Evolutionary conservation across 2,329 filamentous ascomycete genomes (phyloP), one percentile per base, ranked within the genome.

Genomic region (Colletotrichum noveboracense): DNA sequence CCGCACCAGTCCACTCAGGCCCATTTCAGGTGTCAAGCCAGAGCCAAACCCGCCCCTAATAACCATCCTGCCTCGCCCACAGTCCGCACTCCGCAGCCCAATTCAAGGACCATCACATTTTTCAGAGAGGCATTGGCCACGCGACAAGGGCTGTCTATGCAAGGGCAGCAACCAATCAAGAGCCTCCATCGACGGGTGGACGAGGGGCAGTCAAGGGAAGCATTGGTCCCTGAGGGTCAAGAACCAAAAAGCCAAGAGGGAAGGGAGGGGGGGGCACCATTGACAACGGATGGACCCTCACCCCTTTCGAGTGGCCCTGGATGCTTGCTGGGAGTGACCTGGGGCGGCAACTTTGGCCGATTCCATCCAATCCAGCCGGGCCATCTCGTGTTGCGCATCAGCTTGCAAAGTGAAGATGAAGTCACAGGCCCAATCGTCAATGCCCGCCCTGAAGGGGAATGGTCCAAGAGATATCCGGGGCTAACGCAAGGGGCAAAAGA

Each of bases 121-220:
- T 73, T 43, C 36, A 65, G 12, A 26, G 60, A 58, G 58, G 64
- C 70, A 76, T 36, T 26, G 43, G 62, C 68, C 64, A 55, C 18
- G 62, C 69, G 56, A 74, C 32, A 66, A 26, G 74, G 74, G 58
- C n/a, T 32, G 12, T 36, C 14, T 36, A 72, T 73, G 73, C 73
- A 75, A 71, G 69, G 69, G 56, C 69, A 24, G 34, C 62, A 13
- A 14, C 73, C 69, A 75, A 75, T 75, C 69, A 75, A 8, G 12
- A n/a, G 10, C 36, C 30, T 10, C 64, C 13, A 26, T 32, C 52
- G 14, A 18, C 55, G 9, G 56, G 9, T 21, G 18, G 18, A 61
- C 21, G 68, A 68, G 64, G 55, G 38, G 55, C 62, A 62, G 30
- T n/a, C 48, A 62, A 43, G 69, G 38, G 55, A 28, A 65, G 58